Conservation (phyloP, 2,329 filamentous ascomycete genomes). For the Alternaria sp. region DNA sequence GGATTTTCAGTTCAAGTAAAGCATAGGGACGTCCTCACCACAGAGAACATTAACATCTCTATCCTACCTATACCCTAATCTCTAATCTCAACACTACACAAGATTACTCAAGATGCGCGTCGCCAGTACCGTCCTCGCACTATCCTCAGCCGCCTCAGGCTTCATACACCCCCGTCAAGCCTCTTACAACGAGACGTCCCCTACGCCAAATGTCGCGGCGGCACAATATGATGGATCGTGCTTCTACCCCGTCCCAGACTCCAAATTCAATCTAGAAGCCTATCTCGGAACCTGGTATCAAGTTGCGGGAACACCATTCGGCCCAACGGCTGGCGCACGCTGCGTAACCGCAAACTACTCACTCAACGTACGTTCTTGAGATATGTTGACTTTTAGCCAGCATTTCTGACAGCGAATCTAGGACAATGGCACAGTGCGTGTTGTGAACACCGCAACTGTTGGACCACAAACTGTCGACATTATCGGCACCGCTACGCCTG, state of each 20-base stretch:
- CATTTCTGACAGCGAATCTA: not conserved
- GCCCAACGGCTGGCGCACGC: conserved; percentile 35
- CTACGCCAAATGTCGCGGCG: conserved; percentile 26
- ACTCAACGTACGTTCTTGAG: conserved; percentile 26
- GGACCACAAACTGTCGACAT: conserved; percentile 27
- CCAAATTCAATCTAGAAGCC: conserved; percentile 36
- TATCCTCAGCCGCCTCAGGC: conserved; percentile 29
- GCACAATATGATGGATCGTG: conserved; percentile 40
- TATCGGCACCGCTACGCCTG: conserved; percentile 35
- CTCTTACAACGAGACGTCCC: conserved; percentile 14
- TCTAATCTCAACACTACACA: not conserved
- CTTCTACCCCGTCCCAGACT: conserved; percentile 39
- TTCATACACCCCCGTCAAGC: conserved; percentile 22
- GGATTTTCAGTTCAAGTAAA: not conserved
- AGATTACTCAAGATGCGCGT: conserved; percentile 27
- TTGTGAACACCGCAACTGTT: conserved; percentile 33
- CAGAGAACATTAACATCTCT: not conserved
- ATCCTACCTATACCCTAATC: not conserved
- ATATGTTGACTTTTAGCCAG: not conserved
- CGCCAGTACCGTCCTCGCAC: conserved; percentile 22
- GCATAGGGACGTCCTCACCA: not conserved
- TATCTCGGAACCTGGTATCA: conserved; percentile 45
- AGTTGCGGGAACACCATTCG: conserved; percentile 43
- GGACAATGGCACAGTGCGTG: conserved; percentile 36
- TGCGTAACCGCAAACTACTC: conserved; percentile 38